phyloP scores from a whole-genome alignment of 768 basidiomycete genomes.

The Asterophora lycoperdoides region DNA sequence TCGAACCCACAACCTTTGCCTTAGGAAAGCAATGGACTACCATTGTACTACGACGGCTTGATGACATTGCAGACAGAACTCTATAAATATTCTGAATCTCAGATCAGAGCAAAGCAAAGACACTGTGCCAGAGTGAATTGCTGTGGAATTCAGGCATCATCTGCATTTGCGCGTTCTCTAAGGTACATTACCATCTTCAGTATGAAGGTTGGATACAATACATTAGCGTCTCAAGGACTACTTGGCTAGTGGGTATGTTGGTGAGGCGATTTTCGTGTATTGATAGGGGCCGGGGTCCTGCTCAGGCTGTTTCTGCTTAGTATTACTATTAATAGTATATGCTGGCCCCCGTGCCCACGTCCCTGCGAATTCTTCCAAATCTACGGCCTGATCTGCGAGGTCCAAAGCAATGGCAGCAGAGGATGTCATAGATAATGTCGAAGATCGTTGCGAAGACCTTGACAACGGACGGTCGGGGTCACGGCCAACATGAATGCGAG shows the following conservation, averaged over 20 bases:
- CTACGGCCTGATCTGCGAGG: conserved; percentile 27
- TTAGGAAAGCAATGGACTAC: not conserved
- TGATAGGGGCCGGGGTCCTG: too few relatives aligned
- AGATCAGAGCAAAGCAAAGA: too few relatives aligned
- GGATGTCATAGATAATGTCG: conserved; percentile 52
- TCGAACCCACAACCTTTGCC: not conserved
- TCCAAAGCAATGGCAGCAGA: conserved; percentile 48
- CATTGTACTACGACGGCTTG: not conserved
- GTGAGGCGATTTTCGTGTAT: conserved; percentile 13
- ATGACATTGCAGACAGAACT: too few relatives aligned
- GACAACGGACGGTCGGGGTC: not conserved
- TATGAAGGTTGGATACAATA: not conserved
- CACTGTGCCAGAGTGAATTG: too few relatives aligned
- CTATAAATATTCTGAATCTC: too few relatives aligned
- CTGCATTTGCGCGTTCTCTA: too few relatives aligned
- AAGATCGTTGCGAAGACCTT: conserved; percentile 66
- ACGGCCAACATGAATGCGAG: not conserved
- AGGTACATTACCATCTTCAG: too few relatives aligned
- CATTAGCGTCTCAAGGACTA: not conserved
- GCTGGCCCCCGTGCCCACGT: conserved; percentile 3
- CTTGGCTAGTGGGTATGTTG: conserved; percentile 34
- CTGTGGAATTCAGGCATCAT: too few relatives aligned
- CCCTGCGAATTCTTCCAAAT: conserved; percentile 16
- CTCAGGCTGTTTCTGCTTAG: too few relatives aligned
- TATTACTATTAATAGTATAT: too few relatives aligned